phyloP scores from a whole-genome alignment of 176 grass and related monocot genomes.

The Otatea glauca region DNA sequence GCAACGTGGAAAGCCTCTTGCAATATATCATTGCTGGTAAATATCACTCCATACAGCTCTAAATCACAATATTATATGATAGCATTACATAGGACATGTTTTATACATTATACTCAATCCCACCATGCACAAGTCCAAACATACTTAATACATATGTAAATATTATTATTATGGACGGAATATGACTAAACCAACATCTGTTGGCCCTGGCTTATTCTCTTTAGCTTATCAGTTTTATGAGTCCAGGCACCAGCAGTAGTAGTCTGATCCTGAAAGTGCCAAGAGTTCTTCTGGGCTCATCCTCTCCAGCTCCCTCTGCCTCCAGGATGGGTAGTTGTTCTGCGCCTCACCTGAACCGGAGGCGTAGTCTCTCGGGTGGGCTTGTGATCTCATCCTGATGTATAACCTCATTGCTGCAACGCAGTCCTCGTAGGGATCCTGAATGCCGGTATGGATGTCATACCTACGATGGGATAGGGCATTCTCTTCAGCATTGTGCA shows the following conservation, averaged over 20 bases:
- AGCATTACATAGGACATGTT: slow-evolving; percentile 19
- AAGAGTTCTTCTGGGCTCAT: slow-evolving; percentile 82
- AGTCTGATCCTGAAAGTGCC: slow-evolving; percentile 79
- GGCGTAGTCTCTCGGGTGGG: slow-evolving; percentile 59
- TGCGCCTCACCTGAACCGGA: slow-evolving; percentile 67
- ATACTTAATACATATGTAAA: slow-evolving; percentile 47
- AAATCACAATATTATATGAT: slow-evolving; percentile 25
- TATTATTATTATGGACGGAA: slow-evolving; percentile 5
- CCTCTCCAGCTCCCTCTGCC: slow-evolving; percentile 84
- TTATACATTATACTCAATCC: slow-evolving; percentile 27
- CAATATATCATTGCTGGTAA: slow-evolving; percentile 15
- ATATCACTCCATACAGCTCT: slow-evolving; percentile 19
- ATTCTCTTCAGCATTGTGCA: slow-evolving; percentile 15
- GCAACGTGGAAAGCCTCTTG: not conserved
- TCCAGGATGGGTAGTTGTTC: slow-evolving; percentile 77
- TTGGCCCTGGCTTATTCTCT: slow-evolving; percentile 42
- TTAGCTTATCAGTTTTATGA: slow-evolving; percentile 41
- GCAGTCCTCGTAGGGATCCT: slow-evolving; percentile 76
- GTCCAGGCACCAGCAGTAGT: slow-evolving; percentile 95
- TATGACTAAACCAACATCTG: slow-evolving; percentile 20
- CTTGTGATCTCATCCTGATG: slow-evolving; percentile 69
- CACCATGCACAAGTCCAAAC: slow-evolving; percentile 28
- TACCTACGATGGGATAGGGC: slow-evolving; percentile 51
- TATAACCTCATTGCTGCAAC: slow-evolving; percentile 80
- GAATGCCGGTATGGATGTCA: slow-evolving; percentile 77